Percentiles rank a stretch among this genome's conserved stretches.
Evolutionary conservation across 805 yeast genomes (phyloP).

Genomic region (Yamadazyma philogaea): DNA sequence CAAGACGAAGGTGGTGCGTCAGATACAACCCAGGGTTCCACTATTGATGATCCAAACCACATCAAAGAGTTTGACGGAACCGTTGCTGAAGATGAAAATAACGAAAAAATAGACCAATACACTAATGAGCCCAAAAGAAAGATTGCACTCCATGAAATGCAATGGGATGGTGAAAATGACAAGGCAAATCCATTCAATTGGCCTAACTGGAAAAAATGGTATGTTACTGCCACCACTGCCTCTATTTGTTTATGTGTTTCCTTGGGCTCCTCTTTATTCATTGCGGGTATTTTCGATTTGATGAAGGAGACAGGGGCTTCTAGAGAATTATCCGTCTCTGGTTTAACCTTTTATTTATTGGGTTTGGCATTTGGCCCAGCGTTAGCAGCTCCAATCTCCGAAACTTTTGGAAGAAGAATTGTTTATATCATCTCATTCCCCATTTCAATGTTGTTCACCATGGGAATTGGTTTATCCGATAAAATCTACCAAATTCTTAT

Average conservation of each 20-base stretch:
- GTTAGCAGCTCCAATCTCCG: conserved; percentile 69
- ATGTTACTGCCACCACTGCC: conserved; percentile 62
- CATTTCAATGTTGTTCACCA: conserved; percentile 63
- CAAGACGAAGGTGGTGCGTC: conserved; percentile 3
- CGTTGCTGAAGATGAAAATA: background rate
- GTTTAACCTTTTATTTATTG: conserved; percentile 64
- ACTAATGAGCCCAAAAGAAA: conserved; percentile 1
- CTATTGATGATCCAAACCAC: conserved; percentile 2
- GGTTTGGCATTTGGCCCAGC: conserved; percentile 75
- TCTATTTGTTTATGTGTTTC: conserved; percentile 64
- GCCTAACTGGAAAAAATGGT: conserved; percentile 64
- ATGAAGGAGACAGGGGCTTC: conserved; percentile 47
- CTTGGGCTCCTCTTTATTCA: conserved; percentile 71
- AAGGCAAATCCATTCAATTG: conserved; percentile 66
- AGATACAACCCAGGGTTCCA: conserved; percentile 1
- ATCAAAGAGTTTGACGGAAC: conserved; percentile 1
- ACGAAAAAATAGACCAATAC: background rate
- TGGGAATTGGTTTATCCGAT: conserved; percentile 68
- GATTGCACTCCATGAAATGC: conserved; percentile 23
- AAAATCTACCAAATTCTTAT: conserved; percentile 63
- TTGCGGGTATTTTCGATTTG: conserved; percentile 60
- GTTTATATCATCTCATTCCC: conserved; percentile 61
- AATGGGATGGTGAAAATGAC: conserved; percentile 65
- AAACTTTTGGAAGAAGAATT: conserved; percentile 63
- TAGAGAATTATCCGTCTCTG: conserved; percentile 60